Evolutionary conservation across 805 yeast genomes (phyloP).

Genomic region (Myxozyma nipponensis): DNA sequence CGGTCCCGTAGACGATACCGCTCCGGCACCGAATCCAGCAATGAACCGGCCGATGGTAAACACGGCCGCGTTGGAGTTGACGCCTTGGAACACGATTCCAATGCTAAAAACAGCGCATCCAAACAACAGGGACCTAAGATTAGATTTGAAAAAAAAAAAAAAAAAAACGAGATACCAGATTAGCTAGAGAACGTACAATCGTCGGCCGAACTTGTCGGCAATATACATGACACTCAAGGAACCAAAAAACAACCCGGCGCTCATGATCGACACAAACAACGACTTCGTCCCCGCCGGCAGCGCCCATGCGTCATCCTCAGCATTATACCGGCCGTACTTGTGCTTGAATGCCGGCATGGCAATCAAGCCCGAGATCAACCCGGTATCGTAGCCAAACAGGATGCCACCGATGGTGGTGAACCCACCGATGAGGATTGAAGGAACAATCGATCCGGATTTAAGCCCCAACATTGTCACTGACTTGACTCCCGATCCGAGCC

Average conservation of each 20-base stretch:
- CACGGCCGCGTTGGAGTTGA: slow-evolving; percentile 73
- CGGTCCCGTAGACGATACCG: slow-evolving; percentile 70
- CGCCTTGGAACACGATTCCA: slow-evolving; percentile 82
- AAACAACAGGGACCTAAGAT: no score
- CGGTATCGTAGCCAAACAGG: slow-evolving; percentile 85
- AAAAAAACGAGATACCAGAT: no score
- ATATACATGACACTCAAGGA: slow-evolving; percentile 15
- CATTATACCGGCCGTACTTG: no score
- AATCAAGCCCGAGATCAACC: slow-evolving; percentile 68
- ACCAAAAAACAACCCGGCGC: slow-evolving; percentile 18
- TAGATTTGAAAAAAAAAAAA: no score
- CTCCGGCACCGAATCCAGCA: slow-evolving; percentile 75
- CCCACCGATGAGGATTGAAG: slow-evolving; percentile 65
- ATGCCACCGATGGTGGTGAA: slow-evolving; percentile 90
- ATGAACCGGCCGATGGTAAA: slow-evolving; percentile 55
- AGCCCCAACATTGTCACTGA: no score
- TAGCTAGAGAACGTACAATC: no score
- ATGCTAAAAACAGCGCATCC: slow-evolving; percentile 74
- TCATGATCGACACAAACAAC: slow-evolving; percentile 12
- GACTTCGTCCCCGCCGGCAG: no score
- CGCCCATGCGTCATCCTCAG: no score
- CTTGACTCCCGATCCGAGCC: no score
- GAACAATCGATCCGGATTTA: slow-evolving; percentile 15
- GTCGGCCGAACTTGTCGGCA: slow-evolving; percentile 19
- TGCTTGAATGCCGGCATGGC: no score